Evolutionary conservation across 1,284 basidiomycete species (phyloP), one percentile per base, ranked within the genome.

Genomic region (Testicularia cyperi): DNA sequence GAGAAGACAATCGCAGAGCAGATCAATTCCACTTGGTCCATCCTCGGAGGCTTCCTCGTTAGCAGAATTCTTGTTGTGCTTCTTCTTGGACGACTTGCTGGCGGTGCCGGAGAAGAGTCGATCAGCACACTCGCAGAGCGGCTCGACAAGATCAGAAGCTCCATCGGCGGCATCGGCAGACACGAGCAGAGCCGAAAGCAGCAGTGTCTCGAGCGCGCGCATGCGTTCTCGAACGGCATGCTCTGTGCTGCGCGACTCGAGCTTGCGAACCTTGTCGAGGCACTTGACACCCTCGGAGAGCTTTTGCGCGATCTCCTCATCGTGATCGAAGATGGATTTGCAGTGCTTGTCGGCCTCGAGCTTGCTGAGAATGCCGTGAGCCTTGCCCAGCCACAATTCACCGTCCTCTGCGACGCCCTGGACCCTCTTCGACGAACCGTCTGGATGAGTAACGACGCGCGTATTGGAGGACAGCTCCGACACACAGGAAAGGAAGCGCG

Each of bases 1-100:
- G 45, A 97, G 87, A 47, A 97, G 83, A 19, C 83, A 83, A 72
- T 97, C 92, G 36, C 92, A 85, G 27, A 97, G 81, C 24, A 91
- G 78, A 66, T 95, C 91, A 39, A 92, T 84, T 1, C 89, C 85
- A 30, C 83, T 78, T 16, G 80, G 79, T 20, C 79, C 80, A 5
- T 53, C 80, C 9, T 77, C 77, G 13, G 78, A 71, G 1, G 72
- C 72, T 16, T 77, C 81, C 0, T 78, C 69, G 13, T 74, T 72
- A 8, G 66, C 24, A 78, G 77, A 57, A 81, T 27, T 44, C 45
- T 63, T 58, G 16, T 29, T 20, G 45, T n/a, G n/a, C 0, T 78
- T 69, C 13, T 74, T 72, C 8, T 65, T 23, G 78, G 77, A 57
- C 81, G 26, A 43, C 45, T 63, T 58, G 16, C 30, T 20, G 45